Evolutionary conservation across 1,284 basidiomycete species (phyloP), one percentile per base, ranked within the genome.

Genomic region (Xerocomus cyaneibrunnescens): DNA sequence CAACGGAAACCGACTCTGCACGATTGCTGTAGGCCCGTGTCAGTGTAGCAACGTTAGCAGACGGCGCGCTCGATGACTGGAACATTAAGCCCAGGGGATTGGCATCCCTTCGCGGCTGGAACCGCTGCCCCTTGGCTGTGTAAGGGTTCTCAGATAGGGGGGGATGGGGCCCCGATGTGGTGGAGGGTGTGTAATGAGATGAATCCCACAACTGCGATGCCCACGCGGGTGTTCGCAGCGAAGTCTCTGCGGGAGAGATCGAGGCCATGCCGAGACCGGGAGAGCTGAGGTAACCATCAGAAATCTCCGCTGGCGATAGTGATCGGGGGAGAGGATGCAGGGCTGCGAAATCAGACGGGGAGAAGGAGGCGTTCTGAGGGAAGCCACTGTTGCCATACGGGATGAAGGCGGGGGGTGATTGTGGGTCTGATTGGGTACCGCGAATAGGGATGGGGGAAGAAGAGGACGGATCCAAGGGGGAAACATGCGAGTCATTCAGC

Each of bases 41-140:
- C 44, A 80, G 67, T 37, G 71, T 70, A 42, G 77, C 73, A 37
- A 72, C 64, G 51, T 72, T 73, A 14, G 72, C 67, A 48, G 83
- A 76, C 27, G 76, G 87, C 50, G 78, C 91, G 68, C 79, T 92
- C 58, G 78, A 88, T 58, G 79, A 92, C 71, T 78, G 90, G 82
- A 80, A 94, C 71, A 80, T 80, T 71, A 80, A 87, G 67, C 63
- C 81, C 67, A 74, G 80, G 14, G 79, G 72, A 36, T 76, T 67
- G 36, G 74, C 69, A 25, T 75, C 74, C 52, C 78, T 62, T 50
- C 68, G 62, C 19, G 59, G 56, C 3, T 71, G 76, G 48, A 68
- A 69, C 34, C 68, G 67, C 7, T 64, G 67, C 6, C 54, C 49
- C 45, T 62, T 71, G 48, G 61, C 55, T 39, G 62, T 50, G 58